Base-by-base conservation (phyloP, 2,329 filamentous ascomycete genomes). In the Neophaeococcomyces mojaviensis region DNA sequence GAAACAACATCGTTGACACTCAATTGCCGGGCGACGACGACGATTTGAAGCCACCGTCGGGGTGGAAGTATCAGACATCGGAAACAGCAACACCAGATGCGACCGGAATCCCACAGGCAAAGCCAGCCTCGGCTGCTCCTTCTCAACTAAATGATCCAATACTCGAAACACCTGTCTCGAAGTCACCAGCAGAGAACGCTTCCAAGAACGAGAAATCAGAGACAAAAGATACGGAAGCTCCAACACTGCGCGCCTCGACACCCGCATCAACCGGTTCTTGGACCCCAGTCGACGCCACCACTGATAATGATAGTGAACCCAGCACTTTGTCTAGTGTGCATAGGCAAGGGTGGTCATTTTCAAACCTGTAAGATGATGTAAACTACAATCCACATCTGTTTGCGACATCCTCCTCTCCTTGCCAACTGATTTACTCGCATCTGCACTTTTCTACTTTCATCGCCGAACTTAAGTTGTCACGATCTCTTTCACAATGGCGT, bases 1-100 rank as follows among this genome's bases (percentile, higher is more conserved):
- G 53, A 13, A 57, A 57, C 50, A 55, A 55, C 37, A 55, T 57
- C 39, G 55, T 57, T 24, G 52, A 57, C 37, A 57, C 55, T n/a
- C 51, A 54, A 32, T 37, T 57, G 13, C 50, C 55, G 10, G 54
- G 50, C 22, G 55, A 57, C 37, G 55, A 57, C 38, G 55, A 57
- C 31, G 55, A 57, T 42, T 39, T 57, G 37, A 56, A 57, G 34
- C 55, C 55, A 15, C 55, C 55, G 18, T 42, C 49, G 13, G 51
- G 49, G n/a, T 56, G 46, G 31, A 35, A 44, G 24, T 18, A 26
- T 18, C 15, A 26, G 20, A 16, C 34, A 10, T 2, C 30, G 9
- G 19, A 24, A 32, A 16, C 20, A 7, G 9, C 35, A 6, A 16
- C 15, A 10, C 2, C n/a, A 12, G 31, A 16, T 30, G 18, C 18